Evolutionary conservation across 805 yeast genomes (phyloP).

Genomic region (Cyberlindnera xishuangbannaensis): DNA sequence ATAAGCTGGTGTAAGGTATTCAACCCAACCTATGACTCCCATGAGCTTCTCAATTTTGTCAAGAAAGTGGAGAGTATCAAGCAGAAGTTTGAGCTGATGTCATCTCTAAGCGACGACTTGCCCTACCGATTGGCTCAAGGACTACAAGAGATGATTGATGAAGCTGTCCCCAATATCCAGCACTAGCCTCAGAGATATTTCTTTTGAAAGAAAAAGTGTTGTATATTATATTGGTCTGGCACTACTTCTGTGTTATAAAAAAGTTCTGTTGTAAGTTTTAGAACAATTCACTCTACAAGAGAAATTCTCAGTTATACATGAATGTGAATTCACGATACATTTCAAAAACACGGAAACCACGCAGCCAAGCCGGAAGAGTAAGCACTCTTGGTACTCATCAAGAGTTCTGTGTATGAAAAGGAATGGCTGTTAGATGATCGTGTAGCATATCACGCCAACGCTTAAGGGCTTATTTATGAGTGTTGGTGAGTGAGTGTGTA

Average conservation of each 20-base stretch:
- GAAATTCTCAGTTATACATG: too few relatives aligned
- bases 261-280: too few relatives aligned
- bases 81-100: slow-evolving; percentile 14
- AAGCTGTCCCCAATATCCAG: slow-evolving; percentile 10
- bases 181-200: too few relatives aligned
- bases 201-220: too few relatives aligned
- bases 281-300: too few relatives aligned
- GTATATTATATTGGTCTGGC: too few relatives aligned
- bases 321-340: too few relatives aligned
- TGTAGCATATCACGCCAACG: background rate
- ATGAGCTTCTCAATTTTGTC: slow-evolving; percentile 16
- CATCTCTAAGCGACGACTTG: slow-evolving; percentile 17
- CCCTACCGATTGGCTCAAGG: slow-evolving; percentile 18
- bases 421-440: background rate
- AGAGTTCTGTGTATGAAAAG: background rate
- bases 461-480: too few relatives aligned
- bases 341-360: too few relatives aligned
- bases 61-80: slow-evolving; percentile 17
- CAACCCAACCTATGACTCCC: slow-evolving; percentile 16
- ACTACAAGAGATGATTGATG: slow-evolving; percentile 15
- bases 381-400: background rate
- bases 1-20: slow-evolving; percentile 21
- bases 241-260: background rate
- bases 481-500: background rate
- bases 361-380: too few relatives aligned